Conservation (phyloP, 345 rosid species). For the Microthlaspi erraticum region DNA sequence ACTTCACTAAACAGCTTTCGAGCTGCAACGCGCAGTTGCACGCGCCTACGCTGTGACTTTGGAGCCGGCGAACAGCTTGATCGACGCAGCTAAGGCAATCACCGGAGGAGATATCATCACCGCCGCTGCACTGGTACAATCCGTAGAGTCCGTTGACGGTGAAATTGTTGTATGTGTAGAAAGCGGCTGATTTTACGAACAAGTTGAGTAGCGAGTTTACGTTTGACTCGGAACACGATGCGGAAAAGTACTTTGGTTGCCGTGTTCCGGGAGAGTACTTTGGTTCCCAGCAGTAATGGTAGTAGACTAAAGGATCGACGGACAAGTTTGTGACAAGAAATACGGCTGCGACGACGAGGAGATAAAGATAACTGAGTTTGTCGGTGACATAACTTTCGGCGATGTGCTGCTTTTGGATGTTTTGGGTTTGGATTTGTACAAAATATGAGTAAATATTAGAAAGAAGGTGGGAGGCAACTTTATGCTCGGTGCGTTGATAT, state of each 20-base stretch:
- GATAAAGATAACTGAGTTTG: neutral
- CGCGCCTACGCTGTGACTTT: conserved; percentile 51
- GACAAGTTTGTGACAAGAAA: conserved; percentile 11
- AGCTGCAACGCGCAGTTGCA: conserved; percentile 74
- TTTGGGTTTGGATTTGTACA: no score
- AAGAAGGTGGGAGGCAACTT: no score
- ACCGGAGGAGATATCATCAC: conserved; percentile 56
- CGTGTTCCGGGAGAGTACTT: conserved; percentile 52
- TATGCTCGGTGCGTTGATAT: no score
- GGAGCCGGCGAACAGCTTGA: conserved; percentile 60
- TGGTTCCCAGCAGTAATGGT: conserved; percentile 52
- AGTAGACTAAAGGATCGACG: neutral
- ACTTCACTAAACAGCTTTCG: conserved; percentile 64
- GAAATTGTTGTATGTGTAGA: conserved; percentile 62
- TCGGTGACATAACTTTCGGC: neutral
- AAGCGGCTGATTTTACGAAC: conserved; percentile 72
- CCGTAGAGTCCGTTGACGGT: conserved; percentile 55
- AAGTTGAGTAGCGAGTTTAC: conserved; percentile 76
- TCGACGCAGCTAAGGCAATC: conserved; percentile 66
- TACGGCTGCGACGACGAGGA: conserved; percentile 1
- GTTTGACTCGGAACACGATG: conserved; percentile 52
- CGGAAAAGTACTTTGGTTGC: neutral
- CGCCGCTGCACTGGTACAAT: conserved; percentile 85
- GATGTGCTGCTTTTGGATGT: no score
- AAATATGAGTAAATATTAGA: no score